Percentiles rank a stretch among this genome's conserved stretches.
Conservation (phyloP, 495 filamentous ascomycete species). For the Penicillium ucsense region DNA sequence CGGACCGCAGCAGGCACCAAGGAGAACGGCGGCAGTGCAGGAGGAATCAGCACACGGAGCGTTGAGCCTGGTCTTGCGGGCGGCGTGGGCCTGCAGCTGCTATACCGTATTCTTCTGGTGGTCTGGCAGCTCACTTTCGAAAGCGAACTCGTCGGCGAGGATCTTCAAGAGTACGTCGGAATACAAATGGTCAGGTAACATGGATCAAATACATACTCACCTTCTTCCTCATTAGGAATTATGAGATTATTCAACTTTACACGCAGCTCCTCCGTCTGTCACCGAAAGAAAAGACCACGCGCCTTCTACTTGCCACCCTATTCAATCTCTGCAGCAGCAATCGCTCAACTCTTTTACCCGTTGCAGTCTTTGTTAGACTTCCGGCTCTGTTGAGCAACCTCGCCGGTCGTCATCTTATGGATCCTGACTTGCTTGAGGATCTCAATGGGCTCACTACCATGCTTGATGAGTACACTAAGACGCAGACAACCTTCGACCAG, state of each 20-base stretch:
- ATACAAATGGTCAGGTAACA: no score
- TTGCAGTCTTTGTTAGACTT: slow-evolving; percentile 71
- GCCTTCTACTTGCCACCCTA: slow-evolving; percentile 80
- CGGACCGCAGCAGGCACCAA: slow-evolving; percentile 66
- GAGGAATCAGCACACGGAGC: slow-evolving; percentile 46
- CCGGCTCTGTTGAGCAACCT: slow-evolving; percentile 75
- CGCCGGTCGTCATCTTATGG: slow-evolving; percentile 71
- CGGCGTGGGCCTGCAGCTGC: slow-evolving; percentile 81
- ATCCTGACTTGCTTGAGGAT: slow-evolving; percentile 84
- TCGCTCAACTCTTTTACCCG: slow-evolving; percentile 66
- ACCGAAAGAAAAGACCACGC: slow-evolving; percentile 95
- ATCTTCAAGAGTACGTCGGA: slow-evolving; percentile 61
- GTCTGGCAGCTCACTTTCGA: slow-evolving; percentile 97
- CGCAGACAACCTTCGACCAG: slow-evolving; percentile 94
- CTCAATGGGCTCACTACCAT: slow-evolving; percentile 63
- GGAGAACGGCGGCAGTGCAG: slow-evolving; percentile 59
- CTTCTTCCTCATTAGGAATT: slow-evolving; percentile 47
- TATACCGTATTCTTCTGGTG: slow-evolving; percentile 88
- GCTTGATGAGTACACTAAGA: slow-evolving; percentile 87
- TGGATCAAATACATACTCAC: no score
- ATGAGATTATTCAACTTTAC: slow-evolving; percentile 86
- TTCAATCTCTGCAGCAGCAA: slow-evolving; percentile 73
- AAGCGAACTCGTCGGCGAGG: slow-evolving; percentile 70
- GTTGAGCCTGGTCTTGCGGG: slow-evolving; percentile 60
- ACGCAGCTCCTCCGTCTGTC: slow-evolving; percentile 82